phyloP scores from a whole-genome alignment of 352 stramenopile species.

The Pilasporangium apinafurcum region DNA sequence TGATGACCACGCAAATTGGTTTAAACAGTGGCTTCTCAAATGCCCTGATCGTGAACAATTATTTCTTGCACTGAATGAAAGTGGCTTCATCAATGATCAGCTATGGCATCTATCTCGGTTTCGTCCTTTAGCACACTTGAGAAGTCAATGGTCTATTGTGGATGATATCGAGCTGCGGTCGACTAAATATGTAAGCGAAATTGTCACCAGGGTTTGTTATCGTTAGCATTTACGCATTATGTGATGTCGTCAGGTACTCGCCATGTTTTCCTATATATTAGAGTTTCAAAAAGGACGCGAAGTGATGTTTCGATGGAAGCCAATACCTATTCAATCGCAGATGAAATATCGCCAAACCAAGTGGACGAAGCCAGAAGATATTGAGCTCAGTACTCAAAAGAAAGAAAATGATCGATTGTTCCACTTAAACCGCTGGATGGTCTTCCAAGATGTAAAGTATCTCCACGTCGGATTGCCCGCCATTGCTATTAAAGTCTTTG shows the following conservation, averaged over 20 bases:
- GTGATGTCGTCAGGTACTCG: conserved; percentile 16
- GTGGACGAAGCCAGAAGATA: conserved; percentile 6
- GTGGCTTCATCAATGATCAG: conserved; percentile 22
- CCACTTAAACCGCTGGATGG: background rate
- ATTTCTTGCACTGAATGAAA: conserved; percentile 26
- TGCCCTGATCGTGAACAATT: conserved; percentile 22
- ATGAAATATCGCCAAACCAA: conserved; percentile 9
- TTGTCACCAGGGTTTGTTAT: background rate
- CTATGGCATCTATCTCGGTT: conserved; percentile 35
- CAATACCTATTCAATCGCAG: conserved; percentile 14
- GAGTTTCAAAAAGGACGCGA: conserved; percentile 21
- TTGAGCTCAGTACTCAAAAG: conserved; percentile 7
- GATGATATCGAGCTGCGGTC: conserved; percentile 12
- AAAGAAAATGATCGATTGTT: conserved; percentile 32
- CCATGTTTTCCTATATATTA: conserved; percentile 18
- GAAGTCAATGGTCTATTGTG: background rate
- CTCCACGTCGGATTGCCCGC: too few species aligned
- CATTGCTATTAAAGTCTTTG: background rate
- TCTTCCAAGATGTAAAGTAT: background rate
- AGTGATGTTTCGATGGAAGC: conserved; percentile 16
- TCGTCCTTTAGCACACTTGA: conserved; percentile 14
- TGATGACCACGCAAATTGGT: conserved; percentile 27
- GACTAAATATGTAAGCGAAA: conserved; percentile 20
- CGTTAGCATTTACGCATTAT: background rate
- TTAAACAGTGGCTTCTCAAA: conserved; percentile 42